A percentile compares a stretch with the other conserved stretches of the same genome.
These are phyloP conservation scores for Glycine latifolia DNA, from an alignment of 306 rosid genomes.

Conservation along the genomic window DNA sequence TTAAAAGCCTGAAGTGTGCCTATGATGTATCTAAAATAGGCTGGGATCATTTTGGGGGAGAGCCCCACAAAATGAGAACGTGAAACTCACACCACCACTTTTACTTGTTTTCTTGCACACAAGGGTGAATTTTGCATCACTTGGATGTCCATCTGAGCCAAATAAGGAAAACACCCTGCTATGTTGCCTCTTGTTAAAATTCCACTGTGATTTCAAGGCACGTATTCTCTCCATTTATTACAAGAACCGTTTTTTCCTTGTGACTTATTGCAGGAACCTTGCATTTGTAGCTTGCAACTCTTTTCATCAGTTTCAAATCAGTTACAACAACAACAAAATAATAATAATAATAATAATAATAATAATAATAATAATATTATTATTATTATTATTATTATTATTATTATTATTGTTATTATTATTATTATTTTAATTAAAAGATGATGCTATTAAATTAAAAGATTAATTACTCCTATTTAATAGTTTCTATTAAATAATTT, in stretches of 20 bases:
- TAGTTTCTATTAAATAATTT: too few relatives aligned
- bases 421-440: background rate
- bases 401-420: too few relatives aligned
- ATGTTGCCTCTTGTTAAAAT: constrained; percentile 24
- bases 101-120: background rate
- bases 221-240: constrained; percentile 34
- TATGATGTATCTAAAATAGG: constrained; percentile 39
- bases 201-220: constrained; percentile 22
- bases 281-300: background rate
- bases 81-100: constrained; percentile 15
- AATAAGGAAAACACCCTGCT: constrained; percentile 38
- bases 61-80: constrained; percentile 54
- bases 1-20: constrained; percentile 42
- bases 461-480: too few relatives aligned
- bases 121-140: constrained; percentile 44
- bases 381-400: too few relatives aligned
- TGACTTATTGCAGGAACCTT: background rate
- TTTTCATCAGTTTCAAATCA: background rate
- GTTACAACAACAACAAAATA: too few relatives aligned
- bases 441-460: too few relatives aligned
- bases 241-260: background rate
- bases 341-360: too few relatives aligned
- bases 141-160: constrained; percentile 15
- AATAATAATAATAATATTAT: background rate
- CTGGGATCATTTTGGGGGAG: constrained; percentile 36